Percentiles rank a stretch among this genome's conserved stretches.
These are phyloP conservation scores for Coix lacrymajobi DNA, from an alignment of 176 grass and related monocot genomes.

Conservation along the genomic window DNA sequence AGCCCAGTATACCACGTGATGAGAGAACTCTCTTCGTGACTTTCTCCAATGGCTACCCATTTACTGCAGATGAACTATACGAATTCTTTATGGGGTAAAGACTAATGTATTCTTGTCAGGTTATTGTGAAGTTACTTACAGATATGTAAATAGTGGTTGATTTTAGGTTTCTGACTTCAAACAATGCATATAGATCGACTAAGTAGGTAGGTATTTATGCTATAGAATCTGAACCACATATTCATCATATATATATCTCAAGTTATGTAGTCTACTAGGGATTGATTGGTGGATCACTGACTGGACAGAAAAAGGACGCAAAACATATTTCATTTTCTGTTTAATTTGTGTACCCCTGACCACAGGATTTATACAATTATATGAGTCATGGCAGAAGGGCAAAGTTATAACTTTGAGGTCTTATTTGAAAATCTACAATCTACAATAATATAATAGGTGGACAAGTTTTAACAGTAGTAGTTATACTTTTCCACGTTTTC, in stretches of 20 bases:
- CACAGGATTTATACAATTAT: background rate
- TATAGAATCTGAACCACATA: background rate
- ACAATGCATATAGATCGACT: background rate
- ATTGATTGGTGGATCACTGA: background rate
- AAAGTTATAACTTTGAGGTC: background rate
- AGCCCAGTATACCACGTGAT: slow-evolving; percentile 32
- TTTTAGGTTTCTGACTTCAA: background rate
- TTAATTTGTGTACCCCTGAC: background rate
- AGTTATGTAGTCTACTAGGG: background rate
- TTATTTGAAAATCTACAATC: background rate
- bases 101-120: background rate
- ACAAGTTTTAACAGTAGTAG: background rate
- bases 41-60: slow-evolving; percentile 62
- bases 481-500: background rate
- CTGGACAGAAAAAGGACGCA: background rate
- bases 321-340: background rate
- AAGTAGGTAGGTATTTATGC: background rate
- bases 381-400: background rate
- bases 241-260: background rate
- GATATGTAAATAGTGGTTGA: background rate
- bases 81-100: slow-evolving; percentile 49
- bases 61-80: slow-evolving; percentile 47
- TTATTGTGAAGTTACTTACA: background rate
- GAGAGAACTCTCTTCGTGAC: slow-evolving; percentile 66
- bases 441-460: background rate